Conservation (phyloP, 2,329 filamentous ascomycete genomes). For the Verticillium dahliae region DNA sequence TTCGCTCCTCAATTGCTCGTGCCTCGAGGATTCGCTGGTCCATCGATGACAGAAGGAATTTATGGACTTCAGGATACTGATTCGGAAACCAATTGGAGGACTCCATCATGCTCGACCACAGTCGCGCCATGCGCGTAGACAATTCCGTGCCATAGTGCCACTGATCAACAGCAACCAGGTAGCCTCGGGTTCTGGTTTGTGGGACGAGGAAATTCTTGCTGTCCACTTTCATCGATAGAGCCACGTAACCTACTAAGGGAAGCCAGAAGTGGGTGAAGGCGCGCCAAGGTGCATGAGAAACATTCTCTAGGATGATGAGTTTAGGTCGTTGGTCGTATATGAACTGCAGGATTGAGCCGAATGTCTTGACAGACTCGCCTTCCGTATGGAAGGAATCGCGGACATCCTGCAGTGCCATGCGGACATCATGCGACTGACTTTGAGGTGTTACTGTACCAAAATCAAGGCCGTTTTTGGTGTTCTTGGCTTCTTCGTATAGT, state of each 20-base stretch:
- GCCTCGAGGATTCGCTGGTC: conserved; percentile 46
- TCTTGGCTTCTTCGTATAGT: conserved; percentile 29
- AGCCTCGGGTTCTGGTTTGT: conserved; percentile 58
- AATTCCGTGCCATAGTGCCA: conserved; percentile 19
- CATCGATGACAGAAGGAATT: conserved; percentile 52
- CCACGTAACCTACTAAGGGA: conserved; percentile 47
- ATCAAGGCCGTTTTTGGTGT: background rate
- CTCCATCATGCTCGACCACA: conserved; percentile 39
- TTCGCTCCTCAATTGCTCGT: conserved; percentile 37
- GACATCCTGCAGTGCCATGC: conserved; percentile 31
- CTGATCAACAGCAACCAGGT: conserved; percentile 50
- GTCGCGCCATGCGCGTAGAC: conserved; percentile 17
- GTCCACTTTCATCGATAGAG: conserved; percentile 45
- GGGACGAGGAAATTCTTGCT: conserved; percentile 69
- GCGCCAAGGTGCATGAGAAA: conserved; percentile 53
- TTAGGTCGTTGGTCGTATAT: conserved; percentile 47
- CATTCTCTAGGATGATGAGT: conserved; percentile 68
- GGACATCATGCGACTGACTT: conserved; percentile 46
- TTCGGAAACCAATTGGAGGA: conserved; percentile 35
- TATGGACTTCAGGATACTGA: conserved; percentile 53
- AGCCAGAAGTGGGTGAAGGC: conserved; percentile 34
- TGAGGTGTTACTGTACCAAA: background rate
- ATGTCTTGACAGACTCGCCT: conserved; percentile 62
- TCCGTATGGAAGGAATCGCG: background rate
- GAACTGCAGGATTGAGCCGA: conserved; percentile 54